Percentiles rank a stretch among this genome's conserved stretches.
These are phyloP conservation scores for Calonectria montana DNA, from an alignment of 2,329 filamentous ascomycete species.

Conservation along the genomic window DNA sequence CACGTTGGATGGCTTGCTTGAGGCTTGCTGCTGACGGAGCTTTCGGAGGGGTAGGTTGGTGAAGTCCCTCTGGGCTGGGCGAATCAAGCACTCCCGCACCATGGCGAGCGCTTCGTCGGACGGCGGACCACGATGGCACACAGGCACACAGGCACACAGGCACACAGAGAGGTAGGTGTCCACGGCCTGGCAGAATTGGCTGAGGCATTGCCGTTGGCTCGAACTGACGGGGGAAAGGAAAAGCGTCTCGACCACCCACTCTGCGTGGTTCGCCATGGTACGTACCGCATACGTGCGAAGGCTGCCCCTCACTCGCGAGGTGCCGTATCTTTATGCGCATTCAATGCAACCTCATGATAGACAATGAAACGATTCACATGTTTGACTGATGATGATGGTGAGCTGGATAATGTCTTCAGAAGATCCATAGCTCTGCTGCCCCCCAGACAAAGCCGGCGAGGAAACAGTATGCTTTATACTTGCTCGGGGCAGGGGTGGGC, in stretches of 20 bases:
- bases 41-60: constrained; percentile 18
- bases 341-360: background rate
- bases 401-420: too few species aligned
- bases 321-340: background rate
- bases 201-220: background rate
- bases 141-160: background rate
- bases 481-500: background rate
- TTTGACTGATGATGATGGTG: background rate
- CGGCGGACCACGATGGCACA: background rate
- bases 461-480: constrained; percentile 9
- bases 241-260: background rate
- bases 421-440: background rate
- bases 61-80: background rate
- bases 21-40: background rate
- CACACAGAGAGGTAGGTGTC: background rate
- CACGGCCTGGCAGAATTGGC: background rate
- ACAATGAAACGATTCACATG: background rate
- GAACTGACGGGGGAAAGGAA: background rate
- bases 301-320: constrained; percentile 10
- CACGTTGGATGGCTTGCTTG: constrained; percentile 2
- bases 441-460: background rate
- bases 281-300: constrained; percentile 3
- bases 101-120: background rate
- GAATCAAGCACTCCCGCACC: background rate
- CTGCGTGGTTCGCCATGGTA: background rate